A percentile compares a stretch with the other conserved stretches of the same genome.
These are phyloP conservation scores for Mortierella claussenii DNA, from an alignment of 192 early-diverging fungal genomes.

Conservation along the genomic window DNA sequence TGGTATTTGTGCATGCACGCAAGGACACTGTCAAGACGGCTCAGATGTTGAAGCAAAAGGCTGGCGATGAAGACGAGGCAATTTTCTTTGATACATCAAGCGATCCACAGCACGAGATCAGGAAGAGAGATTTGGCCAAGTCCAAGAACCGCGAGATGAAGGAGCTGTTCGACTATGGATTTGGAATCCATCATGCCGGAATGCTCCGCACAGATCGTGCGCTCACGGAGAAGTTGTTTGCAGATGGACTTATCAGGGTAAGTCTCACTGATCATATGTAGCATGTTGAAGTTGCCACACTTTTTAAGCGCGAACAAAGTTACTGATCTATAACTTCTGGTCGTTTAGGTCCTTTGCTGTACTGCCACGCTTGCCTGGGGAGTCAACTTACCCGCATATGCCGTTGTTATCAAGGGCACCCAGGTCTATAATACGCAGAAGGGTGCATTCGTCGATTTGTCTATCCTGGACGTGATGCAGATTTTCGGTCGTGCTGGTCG, in stretches of 20 bases:
- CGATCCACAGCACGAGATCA: constrained; percentile 59
- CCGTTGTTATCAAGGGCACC: constrained; percentile 98
- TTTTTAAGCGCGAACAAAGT: neutral
- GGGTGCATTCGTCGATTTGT: constrained; percentile 93
- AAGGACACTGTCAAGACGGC: constrained; percentile 99
- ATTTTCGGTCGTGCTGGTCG: constrained; percentile 99
- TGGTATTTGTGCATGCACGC: constrained; percentile 99
- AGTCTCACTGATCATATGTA: neutral
- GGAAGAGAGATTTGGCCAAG: constrained; percentile 72
- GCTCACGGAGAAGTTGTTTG: constrained; percentile 91
- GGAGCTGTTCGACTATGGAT: constrained; percentile 85
- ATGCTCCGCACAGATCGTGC: constrained; percentile 92
- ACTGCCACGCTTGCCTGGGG: constrained; percentile 99
- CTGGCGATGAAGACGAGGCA: constrained; percentile 64
- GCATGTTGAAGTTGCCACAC: neutral
- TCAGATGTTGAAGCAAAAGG: constrained; percentile 79
- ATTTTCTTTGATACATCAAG: constrained; percentile 72
- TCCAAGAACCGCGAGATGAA: constrained; percentile 87
- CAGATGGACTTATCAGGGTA: constrained; percentile 79
- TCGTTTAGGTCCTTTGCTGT: constrained; percentile 85
- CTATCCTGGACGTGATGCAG: constrained; percentile 98
- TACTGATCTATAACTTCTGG: neutral
- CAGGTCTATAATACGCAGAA: constrained; percentile 95
- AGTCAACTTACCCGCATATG: constrained; percentile 98
- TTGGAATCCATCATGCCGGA: constrained; percentile 97